Evolutionary conservation across 768 basidiomycete species (phyloP), one percentile per base, ranked within the genome.

Genomic region (Mycena chlorophos): DNA sequence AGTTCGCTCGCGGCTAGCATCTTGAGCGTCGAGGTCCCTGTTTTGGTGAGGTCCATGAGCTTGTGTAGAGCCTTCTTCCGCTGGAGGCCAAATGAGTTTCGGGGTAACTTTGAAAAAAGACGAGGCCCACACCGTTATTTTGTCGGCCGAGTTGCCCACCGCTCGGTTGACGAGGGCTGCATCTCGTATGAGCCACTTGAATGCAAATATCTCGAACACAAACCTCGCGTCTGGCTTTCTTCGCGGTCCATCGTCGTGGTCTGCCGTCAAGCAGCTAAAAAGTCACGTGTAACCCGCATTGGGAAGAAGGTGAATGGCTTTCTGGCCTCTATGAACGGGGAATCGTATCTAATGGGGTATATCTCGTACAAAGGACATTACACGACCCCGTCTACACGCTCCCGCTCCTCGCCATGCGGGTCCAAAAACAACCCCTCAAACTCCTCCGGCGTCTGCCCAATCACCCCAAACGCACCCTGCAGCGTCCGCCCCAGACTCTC

Each of bases 401-500:
- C 57, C 34, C 61, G 54, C 19, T 61, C 61, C 37, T 71, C 70
- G 40, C 51, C 53, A 29, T 26, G 51, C 4, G 65, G 56, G 48
- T 67, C 67, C 52, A 73, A 57, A 58, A 97, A 97, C 60, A 97
- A 65, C 47, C 78, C 81, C 61, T 96, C 92, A 62, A 96, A 96
- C 65, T 91, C 89, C 56, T 87, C 85, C 3, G 84, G 78, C 19
- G 81, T 83, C 57, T 92, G 85, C 5, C 92, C 91, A 59, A 97
- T 93, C 3, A 95, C 91, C 10, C 96, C 96, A 69, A 97, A 99
- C 10, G 91, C 87, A 49, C 86, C 83, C 68, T 98, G 96, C 56
- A 96, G 75, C 23, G 84, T 89, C 34, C 71, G 71, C 0, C 97
- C 96, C 1, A 98, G 75, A 50, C 74, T 80, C 51, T 97, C 93